These are phyloP conservation scores for Apiospora hydei DNA, from an alignment of 2,329 filamentous ascomycete genomes.

Conservation along the genomic window DNA sequence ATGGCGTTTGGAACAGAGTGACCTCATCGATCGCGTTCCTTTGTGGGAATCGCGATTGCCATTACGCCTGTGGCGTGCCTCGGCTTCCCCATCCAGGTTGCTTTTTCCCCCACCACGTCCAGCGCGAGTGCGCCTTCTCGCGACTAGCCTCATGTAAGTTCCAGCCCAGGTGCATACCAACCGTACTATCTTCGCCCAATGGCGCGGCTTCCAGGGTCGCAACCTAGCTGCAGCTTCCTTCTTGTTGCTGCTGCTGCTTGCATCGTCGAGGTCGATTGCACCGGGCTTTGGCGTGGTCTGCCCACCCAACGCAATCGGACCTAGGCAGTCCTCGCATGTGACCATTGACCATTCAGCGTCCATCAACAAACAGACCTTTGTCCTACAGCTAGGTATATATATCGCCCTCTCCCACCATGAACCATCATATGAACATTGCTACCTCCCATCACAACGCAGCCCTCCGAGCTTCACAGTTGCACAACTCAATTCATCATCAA, in stretches of 20 bases:
- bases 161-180: background rate
- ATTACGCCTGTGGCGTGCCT: background rate
- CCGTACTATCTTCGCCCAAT: background rate
- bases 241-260: background rate
- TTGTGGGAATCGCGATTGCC: background rate
- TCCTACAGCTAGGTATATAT: slow-evolving; percentile 3
- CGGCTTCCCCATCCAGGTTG: slow-evolving; percentile 18
- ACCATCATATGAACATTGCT: background rate
- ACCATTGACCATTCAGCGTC: slow-evolving; percentile 6
- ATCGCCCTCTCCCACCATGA: background rate
- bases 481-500: background rate
- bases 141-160: background rate
- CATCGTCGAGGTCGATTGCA: background rate
- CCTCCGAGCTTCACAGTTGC: too few relatives aligned
- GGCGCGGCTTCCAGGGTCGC: background rate
- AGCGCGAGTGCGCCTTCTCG: background rate
- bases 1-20: background rate
- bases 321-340: slow-evolving; percentile 11
- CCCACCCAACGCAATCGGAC: background rate
- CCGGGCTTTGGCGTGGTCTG: background rate
- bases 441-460: background rate
- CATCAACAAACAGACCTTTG: background rate
- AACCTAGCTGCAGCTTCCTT: background rate
- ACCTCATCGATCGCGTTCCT: slow-evolving; percentile 8
- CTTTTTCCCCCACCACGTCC: background rate